phyloP scores from a whole-genome alignment of 768 basidiomycete species.

The Russula dissimulans region DNA sequence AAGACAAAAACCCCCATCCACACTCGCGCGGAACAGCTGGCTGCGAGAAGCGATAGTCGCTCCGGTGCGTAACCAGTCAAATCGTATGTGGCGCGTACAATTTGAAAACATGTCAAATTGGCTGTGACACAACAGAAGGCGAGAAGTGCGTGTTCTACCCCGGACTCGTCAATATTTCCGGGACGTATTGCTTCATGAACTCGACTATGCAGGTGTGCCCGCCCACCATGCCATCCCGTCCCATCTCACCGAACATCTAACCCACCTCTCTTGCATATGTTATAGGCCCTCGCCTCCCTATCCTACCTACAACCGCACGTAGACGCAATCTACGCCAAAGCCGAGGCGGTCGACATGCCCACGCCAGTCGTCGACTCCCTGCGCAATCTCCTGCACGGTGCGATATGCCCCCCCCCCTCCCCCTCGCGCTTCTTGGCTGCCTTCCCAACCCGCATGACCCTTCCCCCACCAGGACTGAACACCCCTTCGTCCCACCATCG shows the following conservation, averaged over 20 bases:
- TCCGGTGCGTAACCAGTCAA: slow-evolving; percentile 22
- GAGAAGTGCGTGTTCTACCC: slow-evolving; percentile 53
- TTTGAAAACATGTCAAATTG: background rate
- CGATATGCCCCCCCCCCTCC: slow-evolving; percentile 17
- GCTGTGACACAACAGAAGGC: background rate
- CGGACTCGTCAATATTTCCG: slow-evolving; percentile 90
- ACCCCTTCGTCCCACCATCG: slow-evolving; percentile 46
- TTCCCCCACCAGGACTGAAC: slow-evolving; percentile 44
- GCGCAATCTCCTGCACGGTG: slow-evolving; percentile 59
- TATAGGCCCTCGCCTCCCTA: slow-evolving; percentile 83
- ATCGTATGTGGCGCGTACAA: background rate
- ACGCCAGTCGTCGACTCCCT: slow-evolving; percentile 83
- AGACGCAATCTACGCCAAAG: slow-evolving; percentile 61
- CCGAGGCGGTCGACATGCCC: slow-evolving; percentile 71
- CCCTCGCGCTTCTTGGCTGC: background rate
- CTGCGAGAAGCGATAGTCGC: slow-evolving; percentile 30
- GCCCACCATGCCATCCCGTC: background rate
- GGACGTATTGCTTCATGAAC: slow-evolving; percentile 97
- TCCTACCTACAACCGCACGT: slow-evolving; percentile 76
- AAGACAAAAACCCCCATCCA: slow-evolving; percentile 39
- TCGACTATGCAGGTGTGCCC: slow-evolving; percentile 73
- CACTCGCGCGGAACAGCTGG: slow-evolving; percentile 49
- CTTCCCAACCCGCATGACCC: background rate
- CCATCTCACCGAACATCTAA: slow-evolving; percentile 1
- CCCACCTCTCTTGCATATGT: slow-evolving; percentile 8